phyloP scores from a whole-genome alignment of 2,329 filamentous ascomycete species.

The Penicillium aurantiogriseum region DNA sequence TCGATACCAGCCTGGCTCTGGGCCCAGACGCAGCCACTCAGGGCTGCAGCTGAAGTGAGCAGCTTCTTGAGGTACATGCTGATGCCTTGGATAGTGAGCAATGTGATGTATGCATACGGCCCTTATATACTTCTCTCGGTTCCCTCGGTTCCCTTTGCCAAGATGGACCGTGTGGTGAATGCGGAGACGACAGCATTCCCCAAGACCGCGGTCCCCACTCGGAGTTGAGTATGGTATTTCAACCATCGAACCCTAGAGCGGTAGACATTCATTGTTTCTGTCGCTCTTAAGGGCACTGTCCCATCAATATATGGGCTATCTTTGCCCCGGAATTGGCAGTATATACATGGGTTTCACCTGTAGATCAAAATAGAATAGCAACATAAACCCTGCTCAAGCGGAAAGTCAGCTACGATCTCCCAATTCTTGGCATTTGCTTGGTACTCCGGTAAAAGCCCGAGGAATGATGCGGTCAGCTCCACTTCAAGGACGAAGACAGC shows the following conservation, averaged over 20 bases:
- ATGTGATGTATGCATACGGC: no score
- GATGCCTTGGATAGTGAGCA: neutral
- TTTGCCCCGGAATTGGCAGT: neutral
- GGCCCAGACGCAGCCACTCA: slow-evolving; percentile 11
- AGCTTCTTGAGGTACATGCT: slow-evolving; percentile 17
- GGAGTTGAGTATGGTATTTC: neutral
- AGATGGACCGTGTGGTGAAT: slow-evolving; percentile 1
- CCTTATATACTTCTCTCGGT: slow-evolving; percentile 4
- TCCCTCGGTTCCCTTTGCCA: neutral
- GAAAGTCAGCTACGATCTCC: neutral
- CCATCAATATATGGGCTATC: neutral
- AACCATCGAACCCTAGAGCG: neutral
- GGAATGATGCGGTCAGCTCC: neutral
- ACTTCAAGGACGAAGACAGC: neutral
- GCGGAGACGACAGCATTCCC: slow-evolving; percentile 3
- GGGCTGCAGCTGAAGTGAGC: slow-evolving; percentile 10
- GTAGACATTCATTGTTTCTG: neutral
- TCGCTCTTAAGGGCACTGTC: neutral
- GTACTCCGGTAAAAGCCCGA: slow-evolving; percentile 13
- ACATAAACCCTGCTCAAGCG: neutral
- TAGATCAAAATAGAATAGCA: neutral
- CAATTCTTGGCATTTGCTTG: neutral
- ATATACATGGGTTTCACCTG: neutral
- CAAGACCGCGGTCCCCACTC: slow-evolving; percentile 2
- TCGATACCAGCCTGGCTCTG: slow-evolving; percentile 28